Base-by-base conservation (phyloP, 1,139 yeast genomes). In the Protomyces lactucae-debilis region DNA sequence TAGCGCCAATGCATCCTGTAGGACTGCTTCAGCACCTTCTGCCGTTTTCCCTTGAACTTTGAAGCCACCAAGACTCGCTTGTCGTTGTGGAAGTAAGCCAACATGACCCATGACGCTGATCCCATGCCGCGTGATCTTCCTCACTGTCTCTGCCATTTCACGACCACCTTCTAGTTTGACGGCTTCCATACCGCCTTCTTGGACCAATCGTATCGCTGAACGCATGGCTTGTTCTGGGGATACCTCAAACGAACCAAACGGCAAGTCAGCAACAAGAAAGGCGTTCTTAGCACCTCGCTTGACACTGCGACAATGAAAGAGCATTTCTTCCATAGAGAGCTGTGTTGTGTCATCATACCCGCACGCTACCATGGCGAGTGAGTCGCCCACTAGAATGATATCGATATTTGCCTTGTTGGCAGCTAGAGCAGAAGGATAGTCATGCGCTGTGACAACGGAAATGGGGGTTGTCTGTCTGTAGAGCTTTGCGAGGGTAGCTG, bases 91-190 rank as follows among this genome's bases (percentile, higher is more conserved):
- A 6, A 96, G 89, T 52, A 93, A 78, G 0, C 99, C 99, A 40
- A 89, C 83, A 74, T 93, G 99, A 1, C 95, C 98, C 79, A 91
- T 82, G 1, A 92, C 92, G 0, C 97, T 96, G 23, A 93, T 86
- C 0, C 98, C 98, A 46, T 86, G 79, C 9, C 78, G 74, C 0
- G 85, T 80, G 35, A 89, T 76, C 65, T 79, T 79, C 60, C 75
- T 70, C 36, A 89, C 81, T 3, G 84, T 80, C 1, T 75, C 75
- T 1, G 76, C 75, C 60, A 84, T 80, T 67, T 83, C 85, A 43
- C 71, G 72, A 0, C 95, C 95, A 8, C 97, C 96, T 76, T 93
- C 99, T n/a, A 93, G 71, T 73, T 93, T 93, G 67, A 93, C 80
- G 0, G 87, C 92, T 67, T 89, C 92, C 0, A 86, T 86, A 57